phyloP scores from a whole-genome alignment of 371 early-diverging fungal species.

The Sporodiniella umbellata region DNA sequence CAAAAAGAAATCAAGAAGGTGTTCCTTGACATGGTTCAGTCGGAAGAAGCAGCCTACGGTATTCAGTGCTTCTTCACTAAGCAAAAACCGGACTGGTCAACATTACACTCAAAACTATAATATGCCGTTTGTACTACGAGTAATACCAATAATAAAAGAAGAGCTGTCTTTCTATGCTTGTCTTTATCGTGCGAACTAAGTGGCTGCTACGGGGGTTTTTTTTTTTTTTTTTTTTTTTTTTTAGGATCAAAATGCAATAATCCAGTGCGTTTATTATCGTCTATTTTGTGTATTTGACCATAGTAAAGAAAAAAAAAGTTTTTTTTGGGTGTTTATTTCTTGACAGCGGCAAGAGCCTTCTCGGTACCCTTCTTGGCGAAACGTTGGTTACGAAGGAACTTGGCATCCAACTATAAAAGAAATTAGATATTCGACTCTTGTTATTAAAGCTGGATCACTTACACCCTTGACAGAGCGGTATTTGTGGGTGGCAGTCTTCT shows the following conservation, averaged over 20 bases:
- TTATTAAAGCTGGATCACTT: slow-evolving; percentile 22
- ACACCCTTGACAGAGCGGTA: slow-evolving; percentile 93
- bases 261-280: too few relatives aligned
- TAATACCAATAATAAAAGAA: too few relatives aligned
- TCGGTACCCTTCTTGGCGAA: slow-evolving; percentile 84
- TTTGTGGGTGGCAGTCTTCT: slow-evolving; percentile 87
- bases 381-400: slow-evolving; percentile 98
- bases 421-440: neutral
- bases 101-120: slow-evolving; percentile 36
- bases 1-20: slow-evolving; percentile 36
- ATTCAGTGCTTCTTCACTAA: slow-evolving; percentile 55
- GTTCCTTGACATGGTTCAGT: slow-evolving; percentile 64
- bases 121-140: neutral
- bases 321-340: neutral
- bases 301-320: too few relatives aligned
- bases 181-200: too few relatives aligned
- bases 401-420: slow-evolving; percentile 76
- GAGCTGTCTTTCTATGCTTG: too few relatives aligned
- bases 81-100: slow-evolving; percentile 60
- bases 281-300: too few relatives aligned
- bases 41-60: slow-evolving; percentile 68
- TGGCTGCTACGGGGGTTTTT: too few relatives aligned
- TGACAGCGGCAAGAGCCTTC: slow-evolving; percentile 39
- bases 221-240: neutral
- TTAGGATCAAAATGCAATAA: neutral